Base-by-base conservation (phyloP, 768 basidiomycete genomes). In the Amanita subjunquillea region DNA sequence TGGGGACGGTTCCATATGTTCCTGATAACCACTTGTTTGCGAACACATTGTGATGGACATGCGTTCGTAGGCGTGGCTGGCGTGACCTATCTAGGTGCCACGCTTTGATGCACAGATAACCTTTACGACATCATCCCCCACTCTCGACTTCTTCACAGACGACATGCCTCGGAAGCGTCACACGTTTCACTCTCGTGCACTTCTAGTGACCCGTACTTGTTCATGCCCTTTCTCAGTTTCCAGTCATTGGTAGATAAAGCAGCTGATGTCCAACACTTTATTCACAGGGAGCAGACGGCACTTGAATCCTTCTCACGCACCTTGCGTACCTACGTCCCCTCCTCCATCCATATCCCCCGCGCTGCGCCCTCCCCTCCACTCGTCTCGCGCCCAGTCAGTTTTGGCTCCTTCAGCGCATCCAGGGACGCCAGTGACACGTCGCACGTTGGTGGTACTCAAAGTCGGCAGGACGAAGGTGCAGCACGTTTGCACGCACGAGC, bases 281-380 rank as follows among this genome's bases (percentile, higher is more conserved):
- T 51, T 43, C 47, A 45, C 59, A 79, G 77, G n/a, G 74, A 70
- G 54, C 72, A 72, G 7, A 72, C 77, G 0, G 69, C 76, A 52
- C 66, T 80, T 17, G 76, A 78, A 62, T 69, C 68, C 22, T 68
- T 82, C 56, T 76, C 79, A 8, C 73, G 74, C 17, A 72, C 78
- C 8, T 66, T 82, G 25, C 75, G 78, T 43, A 72, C 67, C 55
- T 81, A 81, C 51, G 74, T 79, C 6, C 80, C 78, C 3, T 68
- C 73, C 15, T 73, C 75, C 4, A 75, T 78, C 38, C 66, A 73
- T 6, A 75, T 79, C 48, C 67, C 75, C 12, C 62, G 68, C 2
- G 71, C 76, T 1, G 64, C 68, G 0, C 75, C 78, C 13, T 71
- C 77, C 15, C 74, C 76, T 0, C 74, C 76, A 1, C 69, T 71